Percentiles rank a stretch among this genome's conserved stretches.
Conservation (phyloP, 208 protist genomes). For the Leishmania braziliensis region DNA sequence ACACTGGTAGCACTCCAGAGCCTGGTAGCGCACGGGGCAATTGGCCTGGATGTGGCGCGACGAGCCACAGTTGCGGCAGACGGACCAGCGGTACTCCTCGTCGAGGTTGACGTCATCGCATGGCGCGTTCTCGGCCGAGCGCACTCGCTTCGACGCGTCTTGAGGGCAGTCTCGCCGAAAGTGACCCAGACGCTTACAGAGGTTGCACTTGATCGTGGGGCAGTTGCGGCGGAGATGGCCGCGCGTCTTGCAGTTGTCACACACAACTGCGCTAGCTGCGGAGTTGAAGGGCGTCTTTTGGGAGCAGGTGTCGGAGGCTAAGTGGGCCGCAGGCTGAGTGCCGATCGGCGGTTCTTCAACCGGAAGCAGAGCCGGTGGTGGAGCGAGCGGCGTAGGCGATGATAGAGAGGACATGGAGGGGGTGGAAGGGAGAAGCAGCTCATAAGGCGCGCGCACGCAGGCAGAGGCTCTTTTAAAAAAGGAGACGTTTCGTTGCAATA, state of each 20-base stretch:
- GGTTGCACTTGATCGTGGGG: conserved; percentile 50
- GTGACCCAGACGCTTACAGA: conserved; percentile 63
- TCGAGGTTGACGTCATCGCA: conserved; percentile 9
- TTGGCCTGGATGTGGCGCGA: conserved; percentile 72
- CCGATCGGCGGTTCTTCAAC: conserved; percentile 18
- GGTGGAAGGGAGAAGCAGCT: not conserved
- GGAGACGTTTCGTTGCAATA: not conserved
- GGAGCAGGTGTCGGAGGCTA: not conserved
- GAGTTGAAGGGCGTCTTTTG: conserved; percentile 8
- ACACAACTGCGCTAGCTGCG: conserved; percentile 13
- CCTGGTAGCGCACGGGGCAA: conserved; percentile 64
- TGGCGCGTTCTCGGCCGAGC: conserved; percentile 4
- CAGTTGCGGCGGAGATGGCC: conserved; percentile 67
- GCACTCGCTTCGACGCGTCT: conserved; percentile 19
- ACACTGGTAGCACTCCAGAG: conserved; percentile 84
- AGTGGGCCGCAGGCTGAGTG: conserved; percentile 19
- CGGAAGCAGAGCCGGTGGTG: conserved; percentile 31
- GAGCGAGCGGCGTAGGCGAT: conserved; percentile 5
- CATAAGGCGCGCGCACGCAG: not conserved
- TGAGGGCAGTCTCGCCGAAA: conserved; percentile 64
- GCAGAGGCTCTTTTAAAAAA: not conserved
- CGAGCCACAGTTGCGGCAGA: conserved; percentile 77
- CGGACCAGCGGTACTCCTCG: conserved; percentile 48
- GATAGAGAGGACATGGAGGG: not conserved
- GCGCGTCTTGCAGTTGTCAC: conserved; percentile 45